Evolutionary conservation across 768 basidiomycete species (phyloP).

Genomic region (Boletus rubropictus): DNA sequence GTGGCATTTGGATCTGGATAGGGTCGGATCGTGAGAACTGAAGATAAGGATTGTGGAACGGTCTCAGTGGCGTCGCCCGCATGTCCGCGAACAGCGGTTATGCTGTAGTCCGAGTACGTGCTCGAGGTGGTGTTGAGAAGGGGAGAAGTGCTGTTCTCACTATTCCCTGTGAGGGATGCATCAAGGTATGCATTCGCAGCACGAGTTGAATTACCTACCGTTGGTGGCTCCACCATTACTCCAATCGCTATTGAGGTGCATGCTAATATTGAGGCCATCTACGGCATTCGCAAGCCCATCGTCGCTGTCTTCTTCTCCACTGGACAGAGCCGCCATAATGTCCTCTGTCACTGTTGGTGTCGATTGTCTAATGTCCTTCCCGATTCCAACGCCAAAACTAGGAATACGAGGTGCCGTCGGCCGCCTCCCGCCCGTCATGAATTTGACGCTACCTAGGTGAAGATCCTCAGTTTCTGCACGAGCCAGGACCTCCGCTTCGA

Average conservation of each 20-base stretch:
- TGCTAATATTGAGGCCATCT: constrained; percentile 40
- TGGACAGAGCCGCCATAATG: constrained; percentile 29
- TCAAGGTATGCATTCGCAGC: constrained; percentile 8
- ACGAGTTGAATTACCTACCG: constrained; percentile 15
- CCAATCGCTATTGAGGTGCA: constrained; percentile 46
- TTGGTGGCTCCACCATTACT: constrained; percentile 35
- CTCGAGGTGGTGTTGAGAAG: constrained; percentile 44
- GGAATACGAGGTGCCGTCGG: constrained; percentile 70
- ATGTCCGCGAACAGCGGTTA: constrained; percentile 55
- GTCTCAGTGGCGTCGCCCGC: constrained; percentile 35
- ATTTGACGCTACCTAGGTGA: constrained; percentile 81
- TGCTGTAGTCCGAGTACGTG: constrained; percentile 59
- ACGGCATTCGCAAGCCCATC: constrained; percentile 64
- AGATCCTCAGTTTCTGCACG: constrained; percentile 62
- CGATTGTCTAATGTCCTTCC: constrained; percentile 46
- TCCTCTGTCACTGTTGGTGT: constrained; percentile 33
- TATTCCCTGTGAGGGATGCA: constrained; percentile 28
- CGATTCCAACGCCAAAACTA: constrained; percentile 74
- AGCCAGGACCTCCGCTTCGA: constrained; percentile 79
- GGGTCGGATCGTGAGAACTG: constrained; percentile 66
- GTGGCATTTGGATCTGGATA: constrained; percentile 45
- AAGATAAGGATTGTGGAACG: constrained; percentile 55
- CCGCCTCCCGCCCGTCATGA: constrained; percentile 65
- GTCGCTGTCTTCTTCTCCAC: constrained; percentile 53
- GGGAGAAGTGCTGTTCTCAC: constrained; percentile 47